Evolutionary conservation across 106 monocot genomes (phyloP).

Genomic region (Ottelia alismoides): DNA sequence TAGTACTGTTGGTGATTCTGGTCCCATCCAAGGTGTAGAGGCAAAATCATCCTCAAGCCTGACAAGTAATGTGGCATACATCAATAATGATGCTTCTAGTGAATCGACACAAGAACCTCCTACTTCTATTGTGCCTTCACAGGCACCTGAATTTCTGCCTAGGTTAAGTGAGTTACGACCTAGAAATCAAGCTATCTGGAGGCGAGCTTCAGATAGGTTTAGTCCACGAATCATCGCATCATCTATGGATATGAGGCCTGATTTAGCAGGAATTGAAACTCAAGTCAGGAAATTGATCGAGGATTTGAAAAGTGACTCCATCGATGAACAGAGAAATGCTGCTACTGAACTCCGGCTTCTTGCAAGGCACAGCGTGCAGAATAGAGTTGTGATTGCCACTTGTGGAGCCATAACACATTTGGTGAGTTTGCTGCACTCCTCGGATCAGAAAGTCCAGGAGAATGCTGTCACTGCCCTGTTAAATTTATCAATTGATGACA

Average conservation of each 20-base stretch:
- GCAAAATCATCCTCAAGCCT: conserved; percentile 10
- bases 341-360: conserved; percentile 55
- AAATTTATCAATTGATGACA: conserved; percentile 92
- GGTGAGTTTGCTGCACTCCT: conserved; percentile 56
- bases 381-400: conserved; percentile 66
- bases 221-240: conserved; percentile 42
- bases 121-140: conserved; percentile 15
- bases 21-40: conserved; percentile 13
- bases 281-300: conserved; percentile 47
- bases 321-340: conserved; percentile 48
- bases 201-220: conserved; percentile 43
- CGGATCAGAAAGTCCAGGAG: conserved; percentile 60
- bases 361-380: conserved; percentile 75
- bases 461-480: conserved; percentile 82
- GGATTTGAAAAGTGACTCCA: conserved; percentile 56
- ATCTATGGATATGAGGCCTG: conserved; percentile 39
- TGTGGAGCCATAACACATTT: conserved; percentile 58
- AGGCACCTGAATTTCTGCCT: conserved; percentile 21
- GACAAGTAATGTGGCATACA: conserved; percentile 24
- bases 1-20: conserved; percentile 17
- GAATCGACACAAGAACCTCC: conserved; percentile 26
- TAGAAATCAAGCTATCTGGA: conserved; percentile 41
- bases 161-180: conserved; percentile 28
- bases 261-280: conserved; percentile 41
- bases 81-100: conserved; percentile 30